Conservation (phyloP, 495 filamentous ascomycete genomes). For the Astrothelium macrocarpum region DNA sequence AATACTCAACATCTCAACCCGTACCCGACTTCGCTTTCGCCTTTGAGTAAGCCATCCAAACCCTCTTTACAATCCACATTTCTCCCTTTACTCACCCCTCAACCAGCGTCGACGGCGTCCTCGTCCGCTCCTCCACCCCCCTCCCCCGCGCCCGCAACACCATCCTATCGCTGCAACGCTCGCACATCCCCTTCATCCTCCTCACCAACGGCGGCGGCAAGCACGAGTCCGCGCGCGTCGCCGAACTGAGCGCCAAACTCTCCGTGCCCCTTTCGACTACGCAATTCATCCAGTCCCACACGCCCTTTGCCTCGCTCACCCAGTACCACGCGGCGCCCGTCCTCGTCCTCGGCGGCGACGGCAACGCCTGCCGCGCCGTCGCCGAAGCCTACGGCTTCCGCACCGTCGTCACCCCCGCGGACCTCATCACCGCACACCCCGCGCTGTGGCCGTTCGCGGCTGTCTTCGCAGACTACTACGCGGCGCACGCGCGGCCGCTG, state of each 20-base stretch:
- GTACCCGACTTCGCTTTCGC: constrained; percentile 66
- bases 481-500: constrained; percentile 52
- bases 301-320: constrained; percentile 57
- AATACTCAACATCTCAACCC: not conserved
- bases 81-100: constrained; percentile 11
- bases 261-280: constrained; percentile 48
- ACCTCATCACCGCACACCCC: constrained; percentile 66
- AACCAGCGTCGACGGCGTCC: constrained; percentile 84
- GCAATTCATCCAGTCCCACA: constrained; percentile 78
- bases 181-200: constrained; percentile 71
- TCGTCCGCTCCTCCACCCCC: constrained; percentile 71
- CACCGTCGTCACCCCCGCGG: constrained; percentile 73
- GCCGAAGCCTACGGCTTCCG: constrained; percentile 78
- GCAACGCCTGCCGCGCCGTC: constrained; percentile 63
- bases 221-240: constrained; percentile 59
- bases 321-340: constrained; percentile 58
- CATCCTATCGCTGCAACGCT: constrained; percentile 58
- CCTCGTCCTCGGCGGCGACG: constrained; percentile 72
- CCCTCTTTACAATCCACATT: not conserved
- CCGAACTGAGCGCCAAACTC: constrained; percentile 55
- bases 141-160: constrained; percentile 72
- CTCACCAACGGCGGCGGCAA: constrained; percentile 85
- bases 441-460: constrained; percentile 71
- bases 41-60: constrained; percentile 58
- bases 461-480: constrained; percentile 51